Evolutionary conservation across 1,139 yeast species (phyloP).

Genomic region (Debaryomyces robertsiae): DNA sequence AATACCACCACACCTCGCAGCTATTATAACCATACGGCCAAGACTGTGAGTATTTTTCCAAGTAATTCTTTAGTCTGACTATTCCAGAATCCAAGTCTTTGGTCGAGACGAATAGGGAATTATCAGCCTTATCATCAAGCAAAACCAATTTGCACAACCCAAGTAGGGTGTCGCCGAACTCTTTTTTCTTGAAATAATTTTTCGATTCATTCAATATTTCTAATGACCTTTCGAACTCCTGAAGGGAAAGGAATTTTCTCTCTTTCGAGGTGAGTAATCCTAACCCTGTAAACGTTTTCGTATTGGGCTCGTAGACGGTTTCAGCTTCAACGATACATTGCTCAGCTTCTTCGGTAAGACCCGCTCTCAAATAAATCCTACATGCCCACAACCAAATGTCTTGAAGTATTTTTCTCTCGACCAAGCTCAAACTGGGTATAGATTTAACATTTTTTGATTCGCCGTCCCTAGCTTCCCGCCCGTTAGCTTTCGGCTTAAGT

Average conservation of each 20-base stretch:
- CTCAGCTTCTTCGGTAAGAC: constrained; percentile 61
- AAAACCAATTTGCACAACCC: constrained; percentile 66
- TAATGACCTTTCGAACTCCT: constrained; percentile 70
- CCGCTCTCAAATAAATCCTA: constrained; percentile 61
- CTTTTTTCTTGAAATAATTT: constrained; percentile 30
- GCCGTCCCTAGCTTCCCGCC: constrained; percentile 10
- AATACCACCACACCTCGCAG: constrained; percentile 74
- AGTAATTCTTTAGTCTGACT: constrained; percentile 61
- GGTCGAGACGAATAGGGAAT: constrained; percentile 41
- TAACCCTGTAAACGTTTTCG: constrained; percentile 55
- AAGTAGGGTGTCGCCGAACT: constrained; percentile 59
- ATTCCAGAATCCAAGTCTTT: constrained; percentile 66
- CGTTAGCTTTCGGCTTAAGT: constrained; percentile 20
- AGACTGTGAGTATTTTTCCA: constrained; percentile 52
- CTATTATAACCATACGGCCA: constrained; percentile 59
- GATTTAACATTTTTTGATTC: constrained; percentile 5
- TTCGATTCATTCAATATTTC: constrained; percentile 34
- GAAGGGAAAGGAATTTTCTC: constrained; percentile 53
- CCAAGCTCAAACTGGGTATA: constrained; percentile 16
- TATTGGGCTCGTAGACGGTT: constrained; percentile 48
- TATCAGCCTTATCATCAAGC: constrained; percentile 36
- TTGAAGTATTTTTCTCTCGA: constrained; percentile 49
- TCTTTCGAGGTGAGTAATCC: constrained; percentile 51
- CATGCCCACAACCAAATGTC: constrained; percentile 78
- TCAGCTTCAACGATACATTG: constrained; percentile 78